Base-by-base conservation (phyloP, 352 stramenopile species). In the Globisporangium radiosum region DNA sequence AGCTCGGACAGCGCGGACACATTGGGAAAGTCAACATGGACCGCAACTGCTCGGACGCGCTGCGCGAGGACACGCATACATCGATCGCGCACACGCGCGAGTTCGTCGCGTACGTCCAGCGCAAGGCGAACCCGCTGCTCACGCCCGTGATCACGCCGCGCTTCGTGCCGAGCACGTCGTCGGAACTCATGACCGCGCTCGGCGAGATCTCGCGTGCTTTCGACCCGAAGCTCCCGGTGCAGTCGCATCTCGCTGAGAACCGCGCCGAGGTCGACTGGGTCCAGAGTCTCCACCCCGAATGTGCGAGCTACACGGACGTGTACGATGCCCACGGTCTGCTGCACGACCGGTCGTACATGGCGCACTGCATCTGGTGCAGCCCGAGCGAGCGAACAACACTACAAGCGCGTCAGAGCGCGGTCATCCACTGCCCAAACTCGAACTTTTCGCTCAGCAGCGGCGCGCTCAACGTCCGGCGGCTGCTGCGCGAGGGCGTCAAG, bases 21-120 rank as follows among this genome's bases (percentile, higher is more conserved):
- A 72, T 98, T 8, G 94, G 93, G 44, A 98, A 98, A 66, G 94
- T 98, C 64, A 97, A 93, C 66, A 98, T 98, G 95, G 95, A 98
- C 72, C 87, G 91, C 54, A 97, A 98, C 64, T 75, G 66, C 42
- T 84, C 88, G 25, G 68, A 79, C 4, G 73, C 80, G 39, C 86
- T 98, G 59, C 69, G 75, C 10, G 94, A 98, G 61, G 79, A 90
- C 40, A 98, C 90, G 9, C 65, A 90, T 19, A 61, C 76, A 52
- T 96, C 85, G 19, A 76, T 97, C 47, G 45, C 76, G 39, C 78
- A 97, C 62, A 97, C 90, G 4, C 73, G 85, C 58, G 71, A 71
- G 25, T 97, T 98, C 59, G 76, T 98, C 44, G 66, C 86, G 54
- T 96, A 96, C 57, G 80, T 92, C 43, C 70, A 87, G n/a, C 59